Evolutionary conservation across 2,329 filamentous ascomycete genomes (phyloP), one percentile per base, ranked within the genome.

Genomic region (Neoscytalidium dimidiatum): DNA sequence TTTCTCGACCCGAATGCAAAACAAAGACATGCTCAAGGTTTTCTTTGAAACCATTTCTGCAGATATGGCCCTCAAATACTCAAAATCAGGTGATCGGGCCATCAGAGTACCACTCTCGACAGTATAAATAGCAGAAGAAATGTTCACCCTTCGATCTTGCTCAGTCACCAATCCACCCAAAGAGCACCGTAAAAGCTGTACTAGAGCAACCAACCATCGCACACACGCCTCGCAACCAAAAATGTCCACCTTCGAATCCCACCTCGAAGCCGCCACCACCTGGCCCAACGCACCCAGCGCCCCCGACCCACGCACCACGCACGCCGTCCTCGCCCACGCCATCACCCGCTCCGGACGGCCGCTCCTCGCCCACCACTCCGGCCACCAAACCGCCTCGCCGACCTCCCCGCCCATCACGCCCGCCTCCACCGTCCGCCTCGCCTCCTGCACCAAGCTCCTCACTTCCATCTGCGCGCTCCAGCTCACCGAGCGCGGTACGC

Each of bases 371-470:
- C n/a, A 5, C 49, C 19, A 26, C n/a, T 43, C 35, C 14, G 52
- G 52, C 52, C 7, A 13, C 35, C n/a, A 33, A 6, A 17, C 11
- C 52, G n/a, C 3, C 35, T 8, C 19, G 1, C 26, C 56, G 9
- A 13, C 61, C 35, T 31, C 33, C 3, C 48, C 61, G 1, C 17
- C 48, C 19, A 38, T 43, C 49, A 38, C 61, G 38, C 28, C 28
- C 35, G 14, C 13, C 35, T n/a, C 17, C 21, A 21, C 61, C 28
- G 9, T 64, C 35, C 19, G 9, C 38, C 69, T 77, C 17, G 75
- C 76, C 13, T 76, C 74, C 7, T 77, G 74, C 70, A 77, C 74
- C 23, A 79, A 79, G 66, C 72, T 79, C 31, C 71, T 78, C 68
- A 76, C 75, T 1, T 69, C 71, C 1, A 73, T 79, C 35, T 71